These are phyloP conservation scores for Bolboschoenus planiculmis DNA, from an alignment of 176 grass and related monocot species.

Conservation along the genomic window DNA sequence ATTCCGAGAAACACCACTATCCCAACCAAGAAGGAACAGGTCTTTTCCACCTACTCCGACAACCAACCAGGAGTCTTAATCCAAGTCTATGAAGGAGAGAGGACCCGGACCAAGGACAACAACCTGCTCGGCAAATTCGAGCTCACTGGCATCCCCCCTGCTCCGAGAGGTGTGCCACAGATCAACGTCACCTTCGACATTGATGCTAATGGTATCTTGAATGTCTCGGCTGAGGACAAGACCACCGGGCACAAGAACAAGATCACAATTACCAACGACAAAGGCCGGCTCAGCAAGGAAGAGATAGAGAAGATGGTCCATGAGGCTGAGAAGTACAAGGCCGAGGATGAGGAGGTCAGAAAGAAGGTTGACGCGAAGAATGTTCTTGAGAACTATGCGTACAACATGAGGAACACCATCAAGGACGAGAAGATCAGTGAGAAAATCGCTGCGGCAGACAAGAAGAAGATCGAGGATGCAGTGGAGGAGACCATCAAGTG, in stretches of 20 bases:
- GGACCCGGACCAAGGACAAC: slow-evolving; percentile 69
- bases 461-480: slow-evolving; percentile 66
- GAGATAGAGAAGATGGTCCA: slow-evolving; percentile 78
- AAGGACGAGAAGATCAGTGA: slow-evolving; percentile 45
- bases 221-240: slow-evolving; percentile 75
- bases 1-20: slow-evolving; percentile 78
- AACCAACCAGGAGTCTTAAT: slow-evolving; percentile 68
- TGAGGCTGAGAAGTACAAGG: slow-evolving; percentile 68
- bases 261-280: slow-evolving; percentile 87
- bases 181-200: slow-evolving; percentile 77
- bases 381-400: slow-evolving; percentile 70
- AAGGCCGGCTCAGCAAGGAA: slow-evolving; percentile 76
- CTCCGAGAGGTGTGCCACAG: slow-evolving; percentile 58
- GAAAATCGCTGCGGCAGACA: slow-evolving; percentile 39
- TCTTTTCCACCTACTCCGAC: slow-evolving; percentile 62
- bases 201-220: slow-evolving; percentile 69
- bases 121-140: slow-evolving; percentile 70
- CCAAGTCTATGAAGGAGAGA: slow-evolving; percentile 81
- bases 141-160: slow-evolving; percentile 56
- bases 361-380: slow-evolving; percentile 62
- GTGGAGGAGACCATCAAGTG: slow-evolving; percentile 59
- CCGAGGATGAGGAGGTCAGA: slow-evolving; percentile 56
- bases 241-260: slow-evolving; percentile 67
- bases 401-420: slow-evolving; percentile 84
- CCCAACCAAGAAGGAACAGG: slow-evolving; percentile 75